Evolutionary conservation across 129 eudicot genomes (phyloP).

Genomic region (Pulicaria dysenterica): DNA sequence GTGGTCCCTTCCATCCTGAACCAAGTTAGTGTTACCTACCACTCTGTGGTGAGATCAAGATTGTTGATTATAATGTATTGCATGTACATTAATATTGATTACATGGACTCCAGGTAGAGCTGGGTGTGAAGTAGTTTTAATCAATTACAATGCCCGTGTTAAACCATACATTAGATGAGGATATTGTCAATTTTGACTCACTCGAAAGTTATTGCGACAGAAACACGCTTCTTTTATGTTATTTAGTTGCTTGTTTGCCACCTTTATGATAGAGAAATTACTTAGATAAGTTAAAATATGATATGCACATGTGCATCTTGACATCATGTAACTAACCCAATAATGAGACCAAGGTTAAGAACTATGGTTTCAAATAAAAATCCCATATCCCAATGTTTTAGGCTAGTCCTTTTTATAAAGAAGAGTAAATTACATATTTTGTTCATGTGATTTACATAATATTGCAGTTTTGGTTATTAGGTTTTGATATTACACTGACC

Average conservation of each 20-base stretch:
- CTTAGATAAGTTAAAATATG: neutral
- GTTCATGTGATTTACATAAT: too few relatives aligned
- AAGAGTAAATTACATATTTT: too few relatives aligned
- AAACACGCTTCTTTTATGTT: neutral
- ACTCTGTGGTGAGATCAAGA: slow-evolving; percentile 4
- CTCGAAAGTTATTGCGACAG: neutral
- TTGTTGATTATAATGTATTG: slow-evolving; percentile 4
- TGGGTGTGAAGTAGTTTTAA: slow-evolving; percentile 7
- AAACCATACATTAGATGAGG: slow-evolving; percentile 1
- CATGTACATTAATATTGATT: slow-evolving; percentile 24
- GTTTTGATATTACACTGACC: too few relatives aligned
- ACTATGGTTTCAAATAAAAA: neutral
- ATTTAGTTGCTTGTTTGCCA: too few relatives aligned
- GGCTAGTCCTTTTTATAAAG: neutral
- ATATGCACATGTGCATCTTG: neutral
- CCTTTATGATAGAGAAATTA: neutral
- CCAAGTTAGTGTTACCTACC: slow-evolving; percentile 5
- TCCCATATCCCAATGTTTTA: neutral
- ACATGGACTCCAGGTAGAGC: slow-evolving; percentile 4
- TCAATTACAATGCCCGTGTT: neutral
- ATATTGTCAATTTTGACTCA: neutral
- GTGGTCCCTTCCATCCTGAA: slow-evolving; percentile 75
- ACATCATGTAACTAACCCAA: neutral
- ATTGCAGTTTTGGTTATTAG: too few relatives aligned
- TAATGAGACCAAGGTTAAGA: neutral